Evolutionary conservation across 305 asterid species (phyloP), one percentile per base, ranked within the genome.

Genomic region (Fraxinus nigra): DNA sequence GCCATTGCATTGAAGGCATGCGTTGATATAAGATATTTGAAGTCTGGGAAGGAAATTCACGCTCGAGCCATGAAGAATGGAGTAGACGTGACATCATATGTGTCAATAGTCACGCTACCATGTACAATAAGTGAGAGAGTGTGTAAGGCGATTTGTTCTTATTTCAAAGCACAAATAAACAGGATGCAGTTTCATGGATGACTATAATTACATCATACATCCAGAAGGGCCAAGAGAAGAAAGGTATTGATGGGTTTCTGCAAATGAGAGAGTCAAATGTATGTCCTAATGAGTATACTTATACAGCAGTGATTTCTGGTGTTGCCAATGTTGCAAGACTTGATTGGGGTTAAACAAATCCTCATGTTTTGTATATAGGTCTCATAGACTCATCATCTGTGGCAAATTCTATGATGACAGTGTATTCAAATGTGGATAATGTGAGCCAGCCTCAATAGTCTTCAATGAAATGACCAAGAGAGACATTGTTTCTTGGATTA

Each of bases 151-250:
- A 3, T 38, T 38, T 7, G 46, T 38, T 38, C 10, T 38, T 38
- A 38, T 38, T 38, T 38, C 46, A 87, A 74, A 88, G 78, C 80
- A 92, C 92, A 95, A 89, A 81, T n/a, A 80, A 75, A 18, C 93
- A 81, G 14, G 98, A 95, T 80, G 98, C 93, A 81, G 98, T 93
- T 81, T 92, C 98, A 22, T 94, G 97, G 96, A 94, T 97, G 9
- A 89, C 91, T 30, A 79, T 89, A 76, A 95, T 95, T 81, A 86
- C 90, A 2, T 87, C 92, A 1, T 88, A 90, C 82, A 87, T 92
- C 69, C 98, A 92, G 87, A 80, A 84, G 34, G 98, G 95, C 65
- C 89, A 90, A 80, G 92, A 90, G 40, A 35, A 35, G 40, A 1
- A 35, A 7, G 40, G 9, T 5, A 35, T 35, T 5, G 40, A 35